Base-by-base conservation (phyloP, 345 rosid genomes). In the Mangifera indica region DNA sequence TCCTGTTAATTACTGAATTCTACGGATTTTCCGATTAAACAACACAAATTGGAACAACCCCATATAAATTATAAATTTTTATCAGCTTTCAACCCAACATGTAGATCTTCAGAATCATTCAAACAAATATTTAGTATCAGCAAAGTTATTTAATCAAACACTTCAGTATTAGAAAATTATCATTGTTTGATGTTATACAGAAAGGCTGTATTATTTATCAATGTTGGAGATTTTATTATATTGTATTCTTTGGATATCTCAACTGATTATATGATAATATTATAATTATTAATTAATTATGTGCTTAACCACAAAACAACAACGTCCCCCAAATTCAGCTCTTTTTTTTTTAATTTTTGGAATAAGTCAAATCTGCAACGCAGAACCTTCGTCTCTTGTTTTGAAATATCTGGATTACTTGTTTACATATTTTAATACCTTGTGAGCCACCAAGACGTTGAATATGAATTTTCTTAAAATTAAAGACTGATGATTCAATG, bases 51-150 rank as follows among this genome's bases (percentile, higher is more conserved):
- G 34, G 9, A 63, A 21, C 55, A 65, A 65, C 40, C 60, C 63
- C 25, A 24, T 55, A 24, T 42, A 21, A 56, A 37, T 34, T 34
- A 34, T 34, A 37, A 37, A 2, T 1, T 34, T 34, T 56, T 22
- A 57, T 69, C 10, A 42, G 37, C 6, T 21, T 51, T 61, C 51
- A 21, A 51, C 18, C 68, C 34, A 71, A 61, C 7, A n/a, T 60
- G 58, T 13, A 52, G 54, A 72, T 37, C 42, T 37, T 37, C 42
- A 52, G 75, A 72, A 72, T 51, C 60, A 62, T 72, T 72, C 69
- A 63, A 72, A 72, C 49, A 24, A 22, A 6, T 49, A 69, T 44
- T 69, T 53, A 55, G 48, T 26, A 46, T 6, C 17, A 5, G 45
- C 12, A 26, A 46, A 9, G n/a, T 49, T 13, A 24, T 37, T 72